Evolutionary conservation across 1,139 yeast species (phyloP), one percentile per base, ranked within the genome.

Genomic region (Hyphopichia buzzinii): DNA sequence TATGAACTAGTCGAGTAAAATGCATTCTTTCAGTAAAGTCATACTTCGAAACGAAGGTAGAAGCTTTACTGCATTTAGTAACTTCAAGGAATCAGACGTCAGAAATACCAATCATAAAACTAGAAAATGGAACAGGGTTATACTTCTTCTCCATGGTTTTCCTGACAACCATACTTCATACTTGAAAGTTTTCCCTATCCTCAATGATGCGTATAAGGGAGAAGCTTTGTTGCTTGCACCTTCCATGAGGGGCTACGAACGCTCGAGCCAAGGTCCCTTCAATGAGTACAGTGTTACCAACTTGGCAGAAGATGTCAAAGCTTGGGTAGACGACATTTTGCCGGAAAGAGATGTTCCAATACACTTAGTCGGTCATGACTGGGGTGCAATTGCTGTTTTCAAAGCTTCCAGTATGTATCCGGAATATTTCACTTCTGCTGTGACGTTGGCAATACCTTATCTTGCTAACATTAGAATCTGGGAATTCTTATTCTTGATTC

Each of bases 341-440:
- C 47, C 49, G 2, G 40, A 36, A 15, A 41, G 44, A 10, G 30
- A 38, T 6, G 48, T 57, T n/a, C 67, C 70, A 2, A 64, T 69
- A 4, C 72, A 69, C 43, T 42, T 70, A 26, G 52, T 70, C 15
- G 74, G 74, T 7, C 76, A 70, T 43, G 76, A 70, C 47, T 70
- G 76, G 76, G 76, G 76, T 19, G 74, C 76, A 2, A 49, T 67
- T 17, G 52, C 59, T 23, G 47, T 66, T 10, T 68, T 57, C 48
- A 64, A 65, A 42, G 50, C 67, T 2, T 68, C 73, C 2, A 50
- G 54, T 27, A 35, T 59, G 38, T 67, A 56, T 38, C 75, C 75
- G 0, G 65, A 66, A 8, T 41, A 57, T 36, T 45, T 70, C 17
- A 50, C 66, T 2, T 62, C 69, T n/a, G 52, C 60, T 42, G 65